A percentile compares a stretch with the other conserved stretches of the same genome.
Evolutionary conservation across 148 eudicot genomes (phyloP).

Genomic region (Cornus florida): DNA sequence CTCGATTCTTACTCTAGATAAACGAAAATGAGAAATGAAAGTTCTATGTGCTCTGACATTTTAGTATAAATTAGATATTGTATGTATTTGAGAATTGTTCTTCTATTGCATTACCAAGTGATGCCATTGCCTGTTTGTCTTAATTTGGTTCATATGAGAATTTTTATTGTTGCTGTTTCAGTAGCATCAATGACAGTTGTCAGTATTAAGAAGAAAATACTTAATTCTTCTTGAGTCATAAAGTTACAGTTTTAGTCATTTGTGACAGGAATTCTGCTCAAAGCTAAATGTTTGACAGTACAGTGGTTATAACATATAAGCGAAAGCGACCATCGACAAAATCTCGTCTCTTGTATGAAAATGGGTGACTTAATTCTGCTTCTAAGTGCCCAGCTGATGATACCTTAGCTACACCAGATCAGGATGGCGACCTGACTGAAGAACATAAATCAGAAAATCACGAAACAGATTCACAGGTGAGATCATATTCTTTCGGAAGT

Average conservation of each 20-base stretch:
- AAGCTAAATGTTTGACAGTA: slow-evolving; percentile 36
- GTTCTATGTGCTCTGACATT: neutral
- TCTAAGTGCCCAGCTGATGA: slow-evolving; percentile 16
- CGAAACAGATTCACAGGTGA: slow-evolving; percentile 38
- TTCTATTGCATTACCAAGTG: neutral
- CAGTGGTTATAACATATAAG: slow-evolving; percentile 60
- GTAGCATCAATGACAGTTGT: neutral
- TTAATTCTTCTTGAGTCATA: neutral
- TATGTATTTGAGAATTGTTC: neutral
- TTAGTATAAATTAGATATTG: neutral
- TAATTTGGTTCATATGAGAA: neutral
- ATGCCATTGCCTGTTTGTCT: neutral
- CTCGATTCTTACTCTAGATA: too few relatives aligned
- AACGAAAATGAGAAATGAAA: too few relatives aligned
- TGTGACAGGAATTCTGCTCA: neutral
- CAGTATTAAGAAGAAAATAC: neutral
- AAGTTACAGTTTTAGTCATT: neutral
- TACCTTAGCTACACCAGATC: slow-evolving; percentile 6
- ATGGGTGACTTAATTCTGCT: slow-evolving; percentile 31
- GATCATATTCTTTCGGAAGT: slow-evolving; percentile 15
- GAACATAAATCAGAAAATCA: slow-evolving; percentile 18
- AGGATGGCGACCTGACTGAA: slow-evolving; percentile 19
- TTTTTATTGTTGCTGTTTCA: neutral
- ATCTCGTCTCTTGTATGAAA: slow-evolving; percentile 23
- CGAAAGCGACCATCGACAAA: slow-evolving; percentile 52